phyloP scores from a whole-genome alignment of 75 land plant genomes.

The Cryptomeria japonica region DNA sequence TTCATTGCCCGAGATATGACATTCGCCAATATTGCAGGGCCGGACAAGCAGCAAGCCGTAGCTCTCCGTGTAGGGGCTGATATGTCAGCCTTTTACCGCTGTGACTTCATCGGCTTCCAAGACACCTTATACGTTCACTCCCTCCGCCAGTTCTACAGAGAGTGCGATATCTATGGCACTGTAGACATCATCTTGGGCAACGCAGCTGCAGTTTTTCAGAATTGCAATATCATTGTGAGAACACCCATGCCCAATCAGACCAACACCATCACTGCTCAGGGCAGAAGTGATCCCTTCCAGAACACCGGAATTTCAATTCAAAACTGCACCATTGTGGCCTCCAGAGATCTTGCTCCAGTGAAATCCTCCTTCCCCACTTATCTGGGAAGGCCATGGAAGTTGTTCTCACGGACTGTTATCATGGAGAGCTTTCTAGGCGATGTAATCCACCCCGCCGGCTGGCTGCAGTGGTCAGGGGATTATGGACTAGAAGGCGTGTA shows the following conservation, averaged over 20 bases:
- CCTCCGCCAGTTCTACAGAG: conserved; percentile 6
- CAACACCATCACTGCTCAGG: conserved; percentile 47
- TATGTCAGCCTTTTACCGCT: no score
- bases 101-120: no score
- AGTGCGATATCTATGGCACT: not conserved
- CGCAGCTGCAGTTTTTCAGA: not conserved
- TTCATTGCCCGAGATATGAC: no score
- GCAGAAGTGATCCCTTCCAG: conserved; percentile 35
- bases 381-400: conserved; percentile 47
- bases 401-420: conserved; percentile 37
- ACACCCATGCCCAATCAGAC: conserved; percentile 18
- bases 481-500: conserved; percentile 35
- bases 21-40: no score
- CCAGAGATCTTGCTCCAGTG: conserved; percentile 10
- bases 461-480: conserved; percentile 51
- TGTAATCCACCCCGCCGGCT: conserved; percentile 35
- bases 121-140: no score
- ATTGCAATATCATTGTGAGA: conserved; percentile 29
- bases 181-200: no score
- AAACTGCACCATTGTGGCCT: conserved; percentile 19
- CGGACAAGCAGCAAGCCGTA: no score
- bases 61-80: no score
- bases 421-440: conserved; percentile 26
- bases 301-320: conserved; percentile 39
- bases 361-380: conserved; percentile 16